phyloP scores from a whole-genome alignment of 208 protist species.

The Trypanosoma platydactyli region DNA sequence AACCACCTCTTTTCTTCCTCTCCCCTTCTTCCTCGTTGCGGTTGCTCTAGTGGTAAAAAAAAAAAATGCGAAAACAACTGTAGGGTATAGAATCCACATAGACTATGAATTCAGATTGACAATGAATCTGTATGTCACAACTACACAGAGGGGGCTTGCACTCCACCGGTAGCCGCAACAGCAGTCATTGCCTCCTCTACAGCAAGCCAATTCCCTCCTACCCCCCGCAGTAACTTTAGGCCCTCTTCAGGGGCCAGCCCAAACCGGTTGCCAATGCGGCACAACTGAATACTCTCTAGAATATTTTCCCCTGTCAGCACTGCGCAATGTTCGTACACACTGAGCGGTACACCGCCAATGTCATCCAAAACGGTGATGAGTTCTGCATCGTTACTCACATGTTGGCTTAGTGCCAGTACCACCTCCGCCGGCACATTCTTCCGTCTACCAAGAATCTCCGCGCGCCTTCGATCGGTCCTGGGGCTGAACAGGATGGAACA shows the following conservation, averaged over 20 bases:
- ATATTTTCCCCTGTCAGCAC: constrained; percentile 52
- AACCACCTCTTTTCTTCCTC: constrained; percentile 51
- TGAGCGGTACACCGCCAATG: constrained; percentile 59
- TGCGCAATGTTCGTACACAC: constrained; percentile 70
- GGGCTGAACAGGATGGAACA: constrained; percentile 74
- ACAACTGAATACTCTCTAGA: constrained; percentile 70
- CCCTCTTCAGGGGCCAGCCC: constrained; percentile 49
- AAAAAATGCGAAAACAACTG: constrained; percentile 1
- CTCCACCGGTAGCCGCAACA: too few relatives aligned
- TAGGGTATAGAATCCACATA: constrained; percentile 6
- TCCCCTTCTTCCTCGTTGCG: constrained; percentile 26
- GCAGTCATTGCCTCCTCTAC: constrained; percentile 38
- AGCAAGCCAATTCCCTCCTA: constrained; percentile 62
- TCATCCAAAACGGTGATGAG: constrained; percentile 64
- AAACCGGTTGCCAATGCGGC: constrained; percentile 67
- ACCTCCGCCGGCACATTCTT: constrained; percentile 66
- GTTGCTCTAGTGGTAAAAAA: constrained; percentile 6
- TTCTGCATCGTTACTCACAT: constrained; percentile 58
- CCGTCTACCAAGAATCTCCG: constrained; percentile 38
- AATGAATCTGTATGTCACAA: too few relatives aligned
- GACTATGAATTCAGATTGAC: too few relatives aligned
- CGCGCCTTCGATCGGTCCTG: constrained; percentile 46
- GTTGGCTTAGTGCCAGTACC: constrained; percentile 47
- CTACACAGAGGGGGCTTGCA: too few relatives aligned
- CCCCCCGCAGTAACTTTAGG: constrained; percentile 47